Conservation (phyloP, 2,329 filamentous ascomycete genomes). For the Cryphonectria naterciae region DNA sequence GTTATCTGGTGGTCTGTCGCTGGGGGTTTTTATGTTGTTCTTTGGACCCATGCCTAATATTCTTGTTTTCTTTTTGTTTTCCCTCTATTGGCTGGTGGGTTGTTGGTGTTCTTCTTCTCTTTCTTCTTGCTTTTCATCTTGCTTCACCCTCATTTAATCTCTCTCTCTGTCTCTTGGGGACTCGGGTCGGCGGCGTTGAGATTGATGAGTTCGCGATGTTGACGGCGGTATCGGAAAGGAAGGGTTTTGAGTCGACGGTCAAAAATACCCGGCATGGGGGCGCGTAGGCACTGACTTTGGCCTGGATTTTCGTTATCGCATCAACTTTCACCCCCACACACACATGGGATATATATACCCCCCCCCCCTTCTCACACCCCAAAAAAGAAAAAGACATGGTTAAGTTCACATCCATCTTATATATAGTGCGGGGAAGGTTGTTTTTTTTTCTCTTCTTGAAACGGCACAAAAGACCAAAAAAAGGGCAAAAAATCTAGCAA, state of each 20-base stretch:
- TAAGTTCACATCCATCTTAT: not conserved
- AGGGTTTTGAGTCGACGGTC: conserved; percentile 15
- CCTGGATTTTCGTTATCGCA: conserved; percentile 9
- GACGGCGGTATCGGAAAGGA: conserved; percentile 3
- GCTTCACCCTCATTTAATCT: not conserved
- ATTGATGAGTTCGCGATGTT: conserved; percentile 7
- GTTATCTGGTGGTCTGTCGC: conserved; percentile 20
- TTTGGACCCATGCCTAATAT: conserved; percentile 19
- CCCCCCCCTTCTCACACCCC: not conserved
- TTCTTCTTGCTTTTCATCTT: not conserved
- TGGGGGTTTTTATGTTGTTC: not conserved
- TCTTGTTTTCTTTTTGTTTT: not conserved
- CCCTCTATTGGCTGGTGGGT: not conserved
- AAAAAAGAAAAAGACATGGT: not conserved
- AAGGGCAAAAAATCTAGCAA: not conserved
- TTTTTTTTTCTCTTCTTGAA: not conserved
- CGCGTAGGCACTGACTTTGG: conserved; percentile 20
- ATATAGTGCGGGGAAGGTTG: not conserved
- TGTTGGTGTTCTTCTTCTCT: conserved; percentile 13
- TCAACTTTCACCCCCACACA: conserved; percentile 14
- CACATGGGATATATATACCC: not conserved
- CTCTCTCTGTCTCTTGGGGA: not conserved
- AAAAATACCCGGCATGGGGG: conserved; percentile 24
- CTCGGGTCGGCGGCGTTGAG: not conserved
- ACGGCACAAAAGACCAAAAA: not conserved